phyloP scores from a whole-genome alignment of 169 alveolate species.

The Eimeria falciformis region DNA sequence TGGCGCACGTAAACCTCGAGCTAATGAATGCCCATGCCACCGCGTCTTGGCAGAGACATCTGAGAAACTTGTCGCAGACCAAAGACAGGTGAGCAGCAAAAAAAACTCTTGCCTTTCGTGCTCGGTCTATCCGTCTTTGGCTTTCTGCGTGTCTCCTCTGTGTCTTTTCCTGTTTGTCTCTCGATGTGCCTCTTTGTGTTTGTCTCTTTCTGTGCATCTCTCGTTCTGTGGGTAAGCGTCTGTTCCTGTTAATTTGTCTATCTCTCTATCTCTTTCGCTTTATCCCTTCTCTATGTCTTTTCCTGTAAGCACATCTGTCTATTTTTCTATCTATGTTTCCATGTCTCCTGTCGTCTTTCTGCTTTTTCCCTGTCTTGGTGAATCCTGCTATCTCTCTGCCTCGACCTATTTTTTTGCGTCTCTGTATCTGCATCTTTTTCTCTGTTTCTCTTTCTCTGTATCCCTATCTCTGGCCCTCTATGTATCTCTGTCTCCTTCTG shows the following conservation, averaged over 20 bases:
- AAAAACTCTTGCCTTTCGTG: background rate
- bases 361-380: background rate
- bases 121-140: background rate
- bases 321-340: background rate
- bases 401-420: too few species aligned
- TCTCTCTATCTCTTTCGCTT: background rate
- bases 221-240: background rate
- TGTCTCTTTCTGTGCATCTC: background rate
- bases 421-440: background rate
- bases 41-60: conserved; percentile 45
- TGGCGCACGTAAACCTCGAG: conserved; percentile 48
- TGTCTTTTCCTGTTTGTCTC: background rate
- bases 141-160: background rate
- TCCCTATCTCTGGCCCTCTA: background rate
- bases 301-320: background rate
- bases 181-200: background rate
- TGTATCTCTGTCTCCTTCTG: background rate
- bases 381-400: background rate
- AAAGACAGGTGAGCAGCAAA: conserved; percentile 11
- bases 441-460: background rate
- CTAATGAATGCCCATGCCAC: conserved; percentile 31
- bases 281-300: background rate
- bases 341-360: background rate
- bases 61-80: background rate
- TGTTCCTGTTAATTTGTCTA: background rate